Percentiles rank a stretch among this genome's conserved stretches.
Evolutionary conservation across 23 red algal genomes (phyloP).

Genomic region (Gracilaria caudata): DNA sequence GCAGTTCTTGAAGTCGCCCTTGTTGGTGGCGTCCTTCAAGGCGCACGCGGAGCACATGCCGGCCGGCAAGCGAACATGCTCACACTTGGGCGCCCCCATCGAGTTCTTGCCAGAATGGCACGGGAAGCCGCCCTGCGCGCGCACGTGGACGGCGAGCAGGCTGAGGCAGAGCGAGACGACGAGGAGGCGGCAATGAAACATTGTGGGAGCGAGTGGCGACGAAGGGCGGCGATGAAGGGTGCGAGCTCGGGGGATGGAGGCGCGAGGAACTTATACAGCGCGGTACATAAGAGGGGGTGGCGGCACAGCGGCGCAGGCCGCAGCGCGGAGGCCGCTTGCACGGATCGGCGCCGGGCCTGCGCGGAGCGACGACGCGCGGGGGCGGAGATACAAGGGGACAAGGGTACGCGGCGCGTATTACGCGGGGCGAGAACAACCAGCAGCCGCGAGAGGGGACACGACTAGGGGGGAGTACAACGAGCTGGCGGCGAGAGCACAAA

Average conservation of each 20-base stretch:
- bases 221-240: neutral
- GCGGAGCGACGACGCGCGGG: neutral
- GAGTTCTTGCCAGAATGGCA: constrained; percentile 18
- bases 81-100: neutral
- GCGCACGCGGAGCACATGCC: constrained; percentile 35
- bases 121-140: constrained; percentile 34
- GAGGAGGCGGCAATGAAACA: neutral
- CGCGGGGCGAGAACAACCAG: neutral
- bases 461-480: too few species aligned
- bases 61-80: constrained; percentile 31
- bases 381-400: neutral
- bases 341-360: neutral
- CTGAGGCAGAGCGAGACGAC: neutral
- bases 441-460: neutral
- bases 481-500: too few species aligned
- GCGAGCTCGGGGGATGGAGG: too few species aligned
- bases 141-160: neutral
- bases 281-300: too few species aligned
- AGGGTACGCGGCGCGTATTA: too few species aligned
- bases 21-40: neutral
- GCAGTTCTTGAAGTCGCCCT: constrained; percentile 57
- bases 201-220: neutral
- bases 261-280: too few species aligned
- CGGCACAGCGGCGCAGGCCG: too few species aligned
- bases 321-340: too few species aligned